Conservation (phyloP, 371 early-diverging fungal species). For the Entomophthora muscae region DNA sequence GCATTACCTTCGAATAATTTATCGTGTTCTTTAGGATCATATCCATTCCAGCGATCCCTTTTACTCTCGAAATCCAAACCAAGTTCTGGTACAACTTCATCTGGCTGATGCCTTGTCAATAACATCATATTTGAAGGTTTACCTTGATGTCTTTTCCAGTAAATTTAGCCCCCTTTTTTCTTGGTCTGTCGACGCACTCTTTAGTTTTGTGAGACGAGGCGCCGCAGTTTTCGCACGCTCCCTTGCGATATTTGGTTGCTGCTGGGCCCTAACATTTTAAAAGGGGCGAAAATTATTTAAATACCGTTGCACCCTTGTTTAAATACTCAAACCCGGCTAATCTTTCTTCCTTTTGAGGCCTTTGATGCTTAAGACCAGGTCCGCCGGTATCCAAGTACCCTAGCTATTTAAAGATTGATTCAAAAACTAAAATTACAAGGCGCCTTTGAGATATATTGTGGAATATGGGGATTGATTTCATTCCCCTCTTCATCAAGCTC, state of each 20-base stretch:
- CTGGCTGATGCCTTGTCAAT: conserved; percentile 27
- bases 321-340: neutral
- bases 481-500: conserved; percentile 79
- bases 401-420: conserved; percentile 3
- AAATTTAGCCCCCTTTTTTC: conserved; percentile 78
- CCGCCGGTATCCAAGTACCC: conserved; percentile 83
- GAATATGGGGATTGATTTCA: conserved; percentile 97
- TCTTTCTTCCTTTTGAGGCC: conserved; percentile 17
- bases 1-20: conserved; percentile 25
- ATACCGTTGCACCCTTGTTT: neutral
- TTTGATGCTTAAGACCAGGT: conserved; percentile 79
- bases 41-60: conserved; percentile 94
- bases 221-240: conserved; percentile 93
- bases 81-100: conserved; percentile 66
- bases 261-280: conserved; percentile 36
- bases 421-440: conserved; percentile 43
- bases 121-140: conserved; percentile 5
- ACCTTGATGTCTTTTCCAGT: conserved; percentile 59
- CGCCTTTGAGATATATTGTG: conserved; percentile 86
- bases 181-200: conserved; percentile 88
- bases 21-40: conserved; percentile 72
- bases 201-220: conserved; percentile 83
- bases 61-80: conserved; percentile 86
- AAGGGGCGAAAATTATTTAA: neutral
- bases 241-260: conserved; percentile 80